Conservation (phyloP, 2,329 filamentous ascomycete genomes). For the Verticillium albo-atrum region DNA sequence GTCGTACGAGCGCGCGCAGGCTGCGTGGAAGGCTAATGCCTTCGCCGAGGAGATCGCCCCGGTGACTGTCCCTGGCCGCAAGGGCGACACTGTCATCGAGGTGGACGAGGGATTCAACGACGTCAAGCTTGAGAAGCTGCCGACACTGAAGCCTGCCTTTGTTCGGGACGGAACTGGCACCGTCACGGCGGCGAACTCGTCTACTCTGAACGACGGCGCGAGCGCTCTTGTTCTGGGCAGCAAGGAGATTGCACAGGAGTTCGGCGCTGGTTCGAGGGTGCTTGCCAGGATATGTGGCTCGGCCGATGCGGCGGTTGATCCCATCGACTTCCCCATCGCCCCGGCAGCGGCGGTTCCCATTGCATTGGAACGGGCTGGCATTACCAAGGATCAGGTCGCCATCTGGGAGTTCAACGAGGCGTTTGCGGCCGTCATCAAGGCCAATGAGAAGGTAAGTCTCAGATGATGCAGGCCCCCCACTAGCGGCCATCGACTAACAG, state of each 20-base stretch:
- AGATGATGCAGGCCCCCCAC: too few relatives aligned
- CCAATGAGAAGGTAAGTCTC: slow-evolving; percentile 71
- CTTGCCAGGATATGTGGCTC: slow-evolving; percentile 82
- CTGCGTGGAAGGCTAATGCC: slow-evolving; percentile 75
- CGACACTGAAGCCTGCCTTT: slow-evolving; percentile 87
- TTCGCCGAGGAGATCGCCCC: slow-evolving; percentile 90
- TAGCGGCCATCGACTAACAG: not conserved
- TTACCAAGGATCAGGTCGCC: slow-evolving; percentile 85
- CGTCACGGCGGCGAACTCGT: slow-evolving; percentile 92
- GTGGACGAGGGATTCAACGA: slow-evolving; percentile 88
- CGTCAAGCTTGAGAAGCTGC: slow-evolving; percentile 80
- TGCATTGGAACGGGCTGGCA: slow-evolving; percentile 81
- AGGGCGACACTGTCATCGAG: slow-evolving; percentile 74
- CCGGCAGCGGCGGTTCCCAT: slow-evolving; percentile 90
- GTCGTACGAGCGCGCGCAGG: slow-evolving; percentile 85
- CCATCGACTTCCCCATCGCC: slow-evolving; percentile 91
- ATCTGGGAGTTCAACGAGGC: slow-evolving; percentile 99
- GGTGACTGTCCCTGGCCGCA: slow-evolving; percentile 78
- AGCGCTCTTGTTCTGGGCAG: slow-evolving; percentile 83
- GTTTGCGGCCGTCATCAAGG: slow-evolving; percentile 91
- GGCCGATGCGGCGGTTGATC: slow-evolving; percentile 85
- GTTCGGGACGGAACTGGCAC: slow-evolving; percentile 79
- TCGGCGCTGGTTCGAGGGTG: slow-evolving; percentile 71
- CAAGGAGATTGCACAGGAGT: slow-evolving; percentile 74
- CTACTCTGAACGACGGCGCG: slow-evolving; percentile 90